These are phyloP conservation scores for Waitea zeae DNA, from an alignment of 1,284 basidiomycete species.

Conservation along the genomic window DNA sequence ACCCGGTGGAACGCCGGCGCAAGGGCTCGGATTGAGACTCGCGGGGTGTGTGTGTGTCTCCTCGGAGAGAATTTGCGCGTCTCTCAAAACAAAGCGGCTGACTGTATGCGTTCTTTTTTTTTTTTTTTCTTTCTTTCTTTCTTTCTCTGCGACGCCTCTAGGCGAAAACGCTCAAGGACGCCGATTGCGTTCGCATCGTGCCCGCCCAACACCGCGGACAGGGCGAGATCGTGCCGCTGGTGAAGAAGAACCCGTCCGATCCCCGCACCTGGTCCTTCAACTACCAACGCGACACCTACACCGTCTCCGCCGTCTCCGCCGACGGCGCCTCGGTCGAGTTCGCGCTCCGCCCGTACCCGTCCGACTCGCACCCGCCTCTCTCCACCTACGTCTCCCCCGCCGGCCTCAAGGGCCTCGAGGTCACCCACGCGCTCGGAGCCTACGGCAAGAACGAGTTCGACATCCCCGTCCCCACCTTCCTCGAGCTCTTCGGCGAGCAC, in stretches of 20 bases:
- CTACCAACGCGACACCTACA: conserved; percentile 94
- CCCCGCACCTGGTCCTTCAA: conserved; percentile 68
- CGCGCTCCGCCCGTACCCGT: conserved; percentile 79
- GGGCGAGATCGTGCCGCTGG: conserved; percentile 76
- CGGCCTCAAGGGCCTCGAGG: conserved; percentile 21
- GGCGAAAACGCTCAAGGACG: conserved; percentile 53
- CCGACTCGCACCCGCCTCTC: conserved; percentile 56
- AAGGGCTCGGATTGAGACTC: conserved; percentile 65
- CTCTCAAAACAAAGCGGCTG: too few relatives aligned
- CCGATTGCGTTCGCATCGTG: conserved; percentile 71
- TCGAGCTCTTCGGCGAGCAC: conserved; percentile 80
- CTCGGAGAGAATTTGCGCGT: not conserved
- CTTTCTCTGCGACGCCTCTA: conserved; percentile 13
- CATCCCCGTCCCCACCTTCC: conserved; percentile 87
- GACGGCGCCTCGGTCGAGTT: conserved; percentile 34
- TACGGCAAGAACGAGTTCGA: conserved; percentile 92
- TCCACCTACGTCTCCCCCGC: conserved; percentile 45
- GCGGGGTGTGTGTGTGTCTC: conserved; percentile 24
- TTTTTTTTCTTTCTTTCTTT: conserved; percentile 1
- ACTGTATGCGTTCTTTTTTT: conserved; percentile 6
- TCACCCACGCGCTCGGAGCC: conserved; percentile 28
- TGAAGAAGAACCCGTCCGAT: conserved; percentile 41
- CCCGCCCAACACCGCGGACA: conserved; percentile 80
- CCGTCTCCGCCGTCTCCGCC: conserved; percentile 42
- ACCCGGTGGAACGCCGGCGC: conserved; percentile 84